Percentiles rank a stretch among this genome's conserved stretches.
Evolutionary conservation across 75 land plant genomes (phyloP).

Genomic region (Larix kaempferi): DNA sequence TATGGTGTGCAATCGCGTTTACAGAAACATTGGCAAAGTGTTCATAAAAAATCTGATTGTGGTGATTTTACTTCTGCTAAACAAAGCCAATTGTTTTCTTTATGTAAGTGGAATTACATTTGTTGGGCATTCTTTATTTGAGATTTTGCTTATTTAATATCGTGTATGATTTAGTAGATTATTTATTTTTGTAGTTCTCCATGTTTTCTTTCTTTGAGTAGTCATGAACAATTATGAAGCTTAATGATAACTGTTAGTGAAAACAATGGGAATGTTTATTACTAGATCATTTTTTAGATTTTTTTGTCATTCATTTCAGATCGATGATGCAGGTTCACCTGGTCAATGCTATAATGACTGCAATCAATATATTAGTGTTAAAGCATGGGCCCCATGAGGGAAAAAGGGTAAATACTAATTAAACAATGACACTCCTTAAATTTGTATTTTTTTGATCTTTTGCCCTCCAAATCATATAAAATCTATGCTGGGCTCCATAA

Average conservation of each 20-base stretch:
- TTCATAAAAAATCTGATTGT: slow-evolving; percentile 26
- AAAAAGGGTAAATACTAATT: too few relatives aligned
- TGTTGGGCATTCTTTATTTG: background rate
- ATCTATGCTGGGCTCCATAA: too few relatives aligned
- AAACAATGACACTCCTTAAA: too few relatives aligned
- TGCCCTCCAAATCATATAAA: too few relatives aligned
- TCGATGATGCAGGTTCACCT: too few relatives aligned
- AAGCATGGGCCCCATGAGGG: too few relatives aligned
- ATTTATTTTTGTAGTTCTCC: background rate
- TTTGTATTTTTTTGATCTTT: too few relatives aligned
- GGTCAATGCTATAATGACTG: too few relatives aligned
- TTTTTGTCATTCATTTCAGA: too few relatives aligned
- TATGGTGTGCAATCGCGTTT: slow-evolving; percentile 58
- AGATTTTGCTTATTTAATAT: background rate
- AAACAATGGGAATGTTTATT: background rate
- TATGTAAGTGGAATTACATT: slow-evolving; percentile 52
- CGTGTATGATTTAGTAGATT: background rate
- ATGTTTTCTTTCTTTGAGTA: background rate
- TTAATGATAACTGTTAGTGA: background rate
- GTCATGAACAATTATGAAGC: background rate
- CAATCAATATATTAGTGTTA: too few relatives aligned
- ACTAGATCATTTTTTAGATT: too few relatives aligned
- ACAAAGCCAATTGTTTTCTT: slow-evolving; percentile 69
- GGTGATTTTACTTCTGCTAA: slow-evolving; percentile 62
- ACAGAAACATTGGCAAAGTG: slow-evolving; percentile 56